Percentiles rank a stretch among this genome's conserved stretches.
phyloP scores from a whole-genome alignment of 1,284 basidiomycete genomes.

The Trametes polyzona region DNA sequence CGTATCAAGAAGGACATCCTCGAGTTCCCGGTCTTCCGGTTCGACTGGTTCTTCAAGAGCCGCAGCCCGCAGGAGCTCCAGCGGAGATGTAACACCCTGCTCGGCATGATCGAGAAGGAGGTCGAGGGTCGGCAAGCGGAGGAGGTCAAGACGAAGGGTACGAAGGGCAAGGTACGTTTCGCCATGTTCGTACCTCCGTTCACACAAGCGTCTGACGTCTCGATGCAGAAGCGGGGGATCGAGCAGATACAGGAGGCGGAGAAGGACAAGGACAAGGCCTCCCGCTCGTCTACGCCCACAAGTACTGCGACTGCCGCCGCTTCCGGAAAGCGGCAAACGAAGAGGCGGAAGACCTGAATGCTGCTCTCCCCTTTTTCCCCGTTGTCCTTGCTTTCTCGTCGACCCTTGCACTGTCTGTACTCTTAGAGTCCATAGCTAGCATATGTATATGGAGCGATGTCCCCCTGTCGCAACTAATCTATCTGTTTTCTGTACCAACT shows the following conservation, averaged over 20 bases:
- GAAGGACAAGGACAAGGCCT: conserved; percentile 52
- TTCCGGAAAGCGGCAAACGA: conserved; percentile 46
- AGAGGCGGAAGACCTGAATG: conserved; percentile 35
- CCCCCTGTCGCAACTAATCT: conserved; percentile 6
- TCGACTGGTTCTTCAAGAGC: conserved; percentile 99
- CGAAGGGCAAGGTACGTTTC: conserved; percentile 61
- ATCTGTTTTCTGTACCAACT: neutral
- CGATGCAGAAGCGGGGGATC: conserved; percentile 62
- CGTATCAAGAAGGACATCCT: conserved; percentile 95
- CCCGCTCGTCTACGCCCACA: conserved; percentile 61
- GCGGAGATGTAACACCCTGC: conserved; percentile 86
- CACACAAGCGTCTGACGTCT: neutral
- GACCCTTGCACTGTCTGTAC: conserved; percentile 10
- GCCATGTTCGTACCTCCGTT: neutral
- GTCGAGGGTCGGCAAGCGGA: conserved; percentile 67
- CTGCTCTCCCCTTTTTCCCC: neutral
- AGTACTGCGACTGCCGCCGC: conserved; percentile 42
- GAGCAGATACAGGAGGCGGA: conserved; percentile 67
- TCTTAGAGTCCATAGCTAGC: conserved; percentile 11
- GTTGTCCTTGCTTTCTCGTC: neutral
- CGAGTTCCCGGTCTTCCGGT: conserved; percentile 95
- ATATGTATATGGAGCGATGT: conserved; percentile 13
- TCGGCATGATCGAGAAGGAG: conserved; percentile 94
- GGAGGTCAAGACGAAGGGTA: conserved; percentile 62
- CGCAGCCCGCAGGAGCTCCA: conserved; percentile 91